Conservation (phyloP, 257 asterid species). For the Coffea eugenioides region DNA sequence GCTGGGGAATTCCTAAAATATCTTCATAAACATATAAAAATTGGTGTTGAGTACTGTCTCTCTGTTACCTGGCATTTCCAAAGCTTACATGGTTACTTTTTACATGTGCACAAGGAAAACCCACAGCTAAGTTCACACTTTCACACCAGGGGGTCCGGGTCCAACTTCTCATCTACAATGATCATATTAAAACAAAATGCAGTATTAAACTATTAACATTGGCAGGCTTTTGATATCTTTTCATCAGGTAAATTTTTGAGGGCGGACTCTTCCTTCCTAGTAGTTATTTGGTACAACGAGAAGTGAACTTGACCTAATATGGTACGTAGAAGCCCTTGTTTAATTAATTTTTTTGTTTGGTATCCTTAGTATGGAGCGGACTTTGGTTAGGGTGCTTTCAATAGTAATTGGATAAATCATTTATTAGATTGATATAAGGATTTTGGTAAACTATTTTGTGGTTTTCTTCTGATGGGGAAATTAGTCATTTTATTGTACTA, state of each 20-base stretch:
- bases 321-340: too few species aligned
- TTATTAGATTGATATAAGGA: too few species aligned
- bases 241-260: background rate
- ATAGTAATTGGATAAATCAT: too few species aligned
- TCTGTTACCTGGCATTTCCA: conserved; percentile 7
- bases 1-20: background rate
- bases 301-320: too few species aligned
- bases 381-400: too few species aligned
- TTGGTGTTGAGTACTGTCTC: too few species aligned
- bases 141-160: conserved; percentile 12
- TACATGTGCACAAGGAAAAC: too few species aligned
- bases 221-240: background rate
- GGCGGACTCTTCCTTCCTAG: background rate
- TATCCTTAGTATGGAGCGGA: too few species aligned
- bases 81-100: background rate
- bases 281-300: background rate
- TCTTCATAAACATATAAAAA: conserved; percentile 5
- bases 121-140: background rate
- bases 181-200: background rate
- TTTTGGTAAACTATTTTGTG: too few species aligned
- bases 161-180: conserved; percentile 15
- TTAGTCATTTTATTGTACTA: too few species aligned
- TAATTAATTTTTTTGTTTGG: too few species aligned
- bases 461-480: too few species aligned
- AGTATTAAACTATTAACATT: background rate